Conservation (phyloP, 805 yeast species). For the Yarrowia sp. region DNA sequence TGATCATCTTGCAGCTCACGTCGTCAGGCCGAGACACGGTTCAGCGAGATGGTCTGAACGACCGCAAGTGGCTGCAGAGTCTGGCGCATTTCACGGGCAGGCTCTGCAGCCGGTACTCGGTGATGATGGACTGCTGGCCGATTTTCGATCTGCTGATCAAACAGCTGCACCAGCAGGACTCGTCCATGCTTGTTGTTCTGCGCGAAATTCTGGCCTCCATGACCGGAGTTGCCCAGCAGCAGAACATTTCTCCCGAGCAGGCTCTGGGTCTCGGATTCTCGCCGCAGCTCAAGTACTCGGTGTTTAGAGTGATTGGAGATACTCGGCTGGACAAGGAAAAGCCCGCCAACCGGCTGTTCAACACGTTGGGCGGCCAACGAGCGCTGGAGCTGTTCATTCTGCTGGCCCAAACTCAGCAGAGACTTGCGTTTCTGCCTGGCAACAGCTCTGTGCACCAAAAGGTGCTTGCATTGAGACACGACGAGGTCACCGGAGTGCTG, state of each 20-base stretch:
- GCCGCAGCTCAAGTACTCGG: constrained; percentile 60
- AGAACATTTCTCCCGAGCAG: constrained; percentile 71
- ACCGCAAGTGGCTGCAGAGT: constrained; percentile 83
- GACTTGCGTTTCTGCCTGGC: constrained; percentile 52
- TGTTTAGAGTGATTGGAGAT: constrained; percentile 66
- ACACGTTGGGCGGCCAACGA: constrained; percentile 52
- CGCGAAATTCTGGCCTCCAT: constrained; percentile 71
- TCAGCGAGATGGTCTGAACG: constrained; percentile 81
- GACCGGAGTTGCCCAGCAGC: constrained; percentile 78
- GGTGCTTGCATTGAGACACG: constrained; percentile 72
- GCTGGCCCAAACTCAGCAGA: constrained; percentile 58
- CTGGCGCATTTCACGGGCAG: constrained; percentile 80
- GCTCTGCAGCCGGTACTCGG: constrained; percentile 61
- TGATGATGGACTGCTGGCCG: constrained; percentile 64
- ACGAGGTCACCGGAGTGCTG: constrained; percentile 71
- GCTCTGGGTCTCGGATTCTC: constrained; percentile 72
- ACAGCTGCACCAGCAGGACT: constrained; percentile 65
- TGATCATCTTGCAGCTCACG: constrained; percentile 72
- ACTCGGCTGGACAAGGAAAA: constrained; percentile 56
- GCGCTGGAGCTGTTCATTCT: constrained; percentile 71
- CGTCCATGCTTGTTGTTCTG: constrained; percentile 66
- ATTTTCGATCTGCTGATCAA: constrained; percentile 66
- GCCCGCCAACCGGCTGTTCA: constrained; percentile 61
- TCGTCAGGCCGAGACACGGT: constrained; percentile 64
- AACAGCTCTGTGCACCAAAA: constrained; percentile 62